Base-by-base conservation (phyloP, 768 basidiomycete species). In the Russula vinacea region DNA sequence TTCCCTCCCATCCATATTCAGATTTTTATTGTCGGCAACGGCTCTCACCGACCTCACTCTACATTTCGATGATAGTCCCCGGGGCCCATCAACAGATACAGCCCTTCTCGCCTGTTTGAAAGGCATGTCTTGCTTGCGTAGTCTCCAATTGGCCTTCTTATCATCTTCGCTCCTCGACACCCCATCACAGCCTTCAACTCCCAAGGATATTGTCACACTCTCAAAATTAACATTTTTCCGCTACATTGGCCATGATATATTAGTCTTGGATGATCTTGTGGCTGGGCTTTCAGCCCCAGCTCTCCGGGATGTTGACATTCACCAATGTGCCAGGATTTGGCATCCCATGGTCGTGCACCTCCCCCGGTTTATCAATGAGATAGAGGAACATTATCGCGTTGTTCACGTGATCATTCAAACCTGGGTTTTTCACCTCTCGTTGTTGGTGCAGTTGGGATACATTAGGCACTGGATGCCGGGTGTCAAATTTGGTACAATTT, bases 1-100 rank as follows among this genome's bases (percentile, higher is more conserved):
- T 17, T 4, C 14, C 19, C 16, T 37, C 32, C 0, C 19, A 4
- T 40, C 26, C 19, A 11, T 54, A 9, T 53, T 51, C 5, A 11
- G 29, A 32, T 19, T 64, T 39, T 54, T 54, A 3, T 64, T 44
- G 16, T 64, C 51, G 1, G 42, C 62, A 47, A 59, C 62, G 3
- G n/a, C 44, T 8, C 57, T 54, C 5, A 6, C 39, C 8, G 33
- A 54, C 7, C 62, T 58, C 50, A 1, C 17, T 16, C 16, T 64
- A 7, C 7, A 1, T 0, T 6, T 17, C 13, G 3, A 19, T 40
- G 5, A 3, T 3, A 14, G 3, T 7, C n/a, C 10, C 22, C n/a
- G n/a, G n/a, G 19, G 1, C 26, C 26, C 8, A 29, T 51, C 26
- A 9, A 16, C 7, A 19, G 17, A 5, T 8, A n/a, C 1, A 16